Evolutionary conservation across 768 basidiomycete species (phyloP).

Genomic region (Kwoniella botswanensis): DNA sequence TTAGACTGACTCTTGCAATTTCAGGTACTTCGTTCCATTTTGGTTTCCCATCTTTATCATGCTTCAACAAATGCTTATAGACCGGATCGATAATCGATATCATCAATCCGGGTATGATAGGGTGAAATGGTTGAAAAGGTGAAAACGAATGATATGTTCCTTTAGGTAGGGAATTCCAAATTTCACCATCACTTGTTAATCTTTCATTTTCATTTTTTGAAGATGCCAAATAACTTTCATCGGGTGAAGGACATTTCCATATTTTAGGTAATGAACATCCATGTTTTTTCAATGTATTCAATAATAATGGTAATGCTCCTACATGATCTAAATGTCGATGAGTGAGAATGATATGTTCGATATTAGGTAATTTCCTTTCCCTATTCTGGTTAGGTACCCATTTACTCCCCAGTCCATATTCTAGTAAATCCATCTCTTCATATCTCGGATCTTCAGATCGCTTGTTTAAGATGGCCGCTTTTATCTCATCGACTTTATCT

Average conservation of each 20-base stretch:
- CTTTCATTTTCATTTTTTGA: constrained; percentile 34
- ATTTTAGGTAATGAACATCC: constrained; percentile 61
- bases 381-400: constrained; percentile 27
- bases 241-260: constrained; percentile 54
- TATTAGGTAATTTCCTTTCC: constrained; percentile 60
- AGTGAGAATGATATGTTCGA: constrained; percentile 89
- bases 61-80: constrained; percentile 45
- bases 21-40: constrained; percentile 51
- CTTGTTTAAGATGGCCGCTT: constrained; percentile 24
- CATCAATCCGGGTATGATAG: constrained; percentile 52
- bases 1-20: constrained; percentile 60
- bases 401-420: constrained; percentile 38
- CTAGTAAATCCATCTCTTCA: constrained; percentile 25
- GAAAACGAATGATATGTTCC: constrained; percentile 46
- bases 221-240: constrained; percentile 35
- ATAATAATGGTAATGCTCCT: constrained; percentile 73
- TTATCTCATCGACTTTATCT: constrained; percentile 33
- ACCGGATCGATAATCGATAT: constrained; percentile 50
- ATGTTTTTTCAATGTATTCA: constrained; percentile 68
- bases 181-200: constrained; percentile 39
- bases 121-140: constrained; percentile 49
- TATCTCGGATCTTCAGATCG: constrained; percentile 30
- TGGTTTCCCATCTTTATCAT: constrained; percentile 47
- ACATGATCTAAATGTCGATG: constrained; percentile 91
- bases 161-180: constrained; percentile 36